Base-by-base conservation (phyloP, 2,329 filamentous ascomycete species). In the Fusarium continuum region DNA sequence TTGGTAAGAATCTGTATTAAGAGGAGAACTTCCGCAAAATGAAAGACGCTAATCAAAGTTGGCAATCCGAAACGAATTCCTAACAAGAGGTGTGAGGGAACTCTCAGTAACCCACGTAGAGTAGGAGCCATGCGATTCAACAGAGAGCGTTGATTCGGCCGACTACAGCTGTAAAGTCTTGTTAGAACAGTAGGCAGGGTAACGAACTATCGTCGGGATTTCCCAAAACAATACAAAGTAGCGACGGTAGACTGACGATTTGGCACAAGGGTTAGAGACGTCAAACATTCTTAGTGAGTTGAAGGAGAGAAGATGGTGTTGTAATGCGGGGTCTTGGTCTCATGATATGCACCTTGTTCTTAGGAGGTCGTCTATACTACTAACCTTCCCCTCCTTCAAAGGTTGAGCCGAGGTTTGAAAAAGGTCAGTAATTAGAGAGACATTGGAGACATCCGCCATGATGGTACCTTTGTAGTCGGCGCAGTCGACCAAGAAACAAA, bases 241-340 rank as follows among this genome's bases (percentile, higher is more conserved):
- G 57, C 54, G 54, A 57, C 41, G 28, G 23, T 9, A 19, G 22
- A 17, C 28, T 23, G 20, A 31, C 8, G 26, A 26, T 41, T n/a
- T 34, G n/a, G 17, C 8, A 13, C 10, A 7, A 20, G 48, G 23
- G 29, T 36, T 57, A 31, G 29, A 19, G 20, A 35, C 16, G 17
- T n/a, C n/a, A n/a, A n/a, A n/a, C n/a, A n/a, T n/a, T n/a, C n/a
- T n/a, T n/a, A 13, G 6, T 40, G 41, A 57, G 54, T 13, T 16
- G 39, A 0, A 28, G 8, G 26, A 8, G 1, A 17, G 14, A 35
- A 20, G 23, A 39, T 50, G 54, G 54, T 57, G 54, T 50, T 57
- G 29, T 50, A 56, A 5, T 57, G 54, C 54, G 54, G 54, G 54
- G 54, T 57, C 13, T 10, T 10, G 43, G 35, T 57, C 54, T 57